phyloP scores from a whole-genome alignment of 2,329 filamentous ascomycete species.

The Lachnellula occidentalis region DNA sequence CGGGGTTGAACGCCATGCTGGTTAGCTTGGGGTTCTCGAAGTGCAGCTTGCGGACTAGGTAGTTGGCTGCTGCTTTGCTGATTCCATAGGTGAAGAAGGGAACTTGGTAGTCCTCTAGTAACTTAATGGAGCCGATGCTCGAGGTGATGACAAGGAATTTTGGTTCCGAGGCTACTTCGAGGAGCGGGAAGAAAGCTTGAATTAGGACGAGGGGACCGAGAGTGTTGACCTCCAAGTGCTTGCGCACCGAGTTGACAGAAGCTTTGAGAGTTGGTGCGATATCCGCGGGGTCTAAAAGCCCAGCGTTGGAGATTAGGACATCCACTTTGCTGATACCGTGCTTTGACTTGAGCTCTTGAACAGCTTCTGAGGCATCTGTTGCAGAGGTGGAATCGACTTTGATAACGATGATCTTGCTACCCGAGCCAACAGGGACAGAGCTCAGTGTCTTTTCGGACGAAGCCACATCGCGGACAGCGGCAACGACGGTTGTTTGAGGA shows the following conservation, averaged over 20 bases:
- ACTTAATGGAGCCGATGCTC: constrained; percentile 15
- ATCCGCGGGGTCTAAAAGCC: constrained; percentile 27
- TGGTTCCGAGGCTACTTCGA: constrained; percentile 32
- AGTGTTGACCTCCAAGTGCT: constrained; percentile 39
- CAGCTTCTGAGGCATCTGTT: constrained; percentile 33
- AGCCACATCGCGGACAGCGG: constrained; percentile 32
- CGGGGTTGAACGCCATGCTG: constrained; percentile 29
- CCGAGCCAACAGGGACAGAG: constrained; percentile 14
- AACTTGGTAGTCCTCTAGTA: constrained; percentile 1
- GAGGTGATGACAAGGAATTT: constrained; percentile 36
- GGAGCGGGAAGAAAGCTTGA: constrained; percentile 38
- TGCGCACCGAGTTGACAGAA: constrained; percentile 32
- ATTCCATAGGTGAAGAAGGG: constrained; percentile 36
- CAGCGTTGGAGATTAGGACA: constrained; percentile 47
- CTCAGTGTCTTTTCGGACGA: constrained; percentile 27
- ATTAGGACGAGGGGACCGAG: constrained; percentile 38
- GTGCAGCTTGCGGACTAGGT: constrained; percentile 30
- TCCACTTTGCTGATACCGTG: constrained; percentile 40
- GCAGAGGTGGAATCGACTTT: constrained; percentile 38
- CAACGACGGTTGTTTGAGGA: constrained; percentile 36
- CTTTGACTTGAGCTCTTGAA: constrained; percentile 29
- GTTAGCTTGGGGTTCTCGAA: constrained; percentile 28
- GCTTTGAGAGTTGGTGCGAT: constrained; percentile 30
- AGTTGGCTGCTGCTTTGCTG: constrained; percentile 35
- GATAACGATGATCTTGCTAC: constrained; percentile 36